phyloP scores from a whole-genome alignment of 1,284 basidiomycete genomes.

The Jaminaea rosea region DNA sequence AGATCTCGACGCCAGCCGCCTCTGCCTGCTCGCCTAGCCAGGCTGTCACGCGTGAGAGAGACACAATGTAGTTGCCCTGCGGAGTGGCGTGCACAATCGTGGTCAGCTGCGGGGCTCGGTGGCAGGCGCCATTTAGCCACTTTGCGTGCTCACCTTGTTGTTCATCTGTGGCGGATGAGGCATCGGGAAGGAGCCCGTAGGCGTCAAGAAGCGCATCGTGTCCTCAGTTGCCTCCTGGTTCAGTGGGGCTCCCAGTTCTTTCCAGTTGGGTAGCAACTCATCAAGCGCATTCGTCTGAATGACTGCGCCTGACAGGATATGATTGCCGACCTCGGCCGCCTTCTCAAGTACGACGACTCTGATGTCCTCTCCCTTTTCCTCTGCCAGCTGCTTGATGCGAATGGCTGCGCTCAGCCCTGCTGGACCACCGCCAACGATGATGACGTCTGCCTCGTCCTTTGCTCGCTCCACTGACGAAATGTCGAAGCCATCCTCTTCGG shows the following conservation, averaged over 20 bases:
- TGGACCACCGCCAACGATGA: conserved; percentile 91
- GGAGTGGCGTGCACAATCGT: no score
- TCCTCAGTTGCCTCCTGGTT: conserved; percentile 72
- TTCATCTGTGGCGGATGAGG: conserved; percentile 96
- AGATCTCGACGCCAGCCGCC: conserved; percentile 86
- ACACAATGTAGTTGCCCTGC: conserved; percentile 90
- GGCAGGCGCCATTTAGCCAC: no score
- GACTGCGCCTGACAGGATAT: conserved; percentile 91
- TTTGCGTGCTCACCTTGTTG: no score
- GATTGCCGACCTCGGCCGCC: conserved; percentile 82
- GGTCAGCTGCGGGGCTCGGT: no score
- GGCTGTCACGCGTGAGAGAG: conserved; percentile 74
- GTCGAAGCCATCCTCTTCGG: conserved; percentile 42
- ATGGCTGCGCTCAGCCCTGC: conserved; percentile 95
- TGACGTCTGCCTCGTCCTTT: conserved; percentile 74
- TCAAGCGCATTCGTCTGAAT: conserved; percentile 85
- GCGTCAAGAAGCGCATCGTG: conserved; percentile 78
- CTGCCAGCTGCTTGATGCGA: conserved; percentile 82
- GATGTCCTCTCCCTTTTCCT: conserved; percentile 65
- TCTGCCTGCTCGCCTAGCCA: conserved; percentile 88
- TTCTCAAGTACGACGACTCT: conserved; percentile 93
- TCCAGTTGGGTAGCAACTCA: conserved; percentile 85
- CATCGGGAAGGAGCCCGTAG: conserved; percentile 65
- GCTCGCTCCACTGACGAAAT: conserved; percentile 42
- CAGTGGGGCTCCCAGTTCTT: conserved; percentile 56